Evolutionary conservation across 176 grass and related monocot genomes (phyloP).

Genomic region (Lolium perenne): DNA sequence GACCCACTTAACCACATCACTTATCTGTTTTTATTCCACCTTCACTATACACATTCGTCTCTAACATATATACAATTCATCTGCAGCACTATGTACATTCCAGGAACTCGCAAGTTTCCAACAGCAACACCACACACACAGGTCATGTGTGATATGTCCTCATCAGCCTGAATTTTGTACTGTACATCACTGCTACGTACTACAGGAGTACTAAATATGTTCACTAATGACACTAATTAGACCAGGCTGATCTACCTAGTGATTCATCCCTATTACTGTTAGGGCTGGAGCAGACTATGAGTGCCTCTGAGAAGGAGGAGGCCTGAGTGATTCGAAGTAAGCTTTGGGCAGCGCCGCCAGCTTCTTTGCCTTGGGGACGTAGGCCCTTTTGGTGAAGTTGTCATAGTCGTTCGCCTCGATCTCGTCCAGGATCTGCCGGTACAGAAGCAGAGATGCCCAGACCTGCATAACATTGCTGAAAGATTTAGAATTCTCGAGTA

Average conservation of each 20-base stretch:
- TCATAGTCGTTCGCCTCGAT: conserved; percentile 93
- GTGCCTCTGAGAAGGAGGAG: conserved; percentile 42
- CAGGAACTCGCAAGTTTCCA: background rate
- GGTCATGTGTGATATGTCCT: too few relatives aligned
- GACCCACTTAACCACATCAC: too few relatives aligned
- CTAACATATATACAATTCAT: background rate
- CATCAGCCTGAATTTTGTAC: background rate
- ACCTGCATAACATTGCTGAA: conserved; percentile 47
- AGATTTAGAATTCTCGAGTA: too few relatives aligned
- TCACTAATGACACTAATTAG: background rate
- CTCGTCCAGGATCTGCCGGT: conserved; percentile 92
- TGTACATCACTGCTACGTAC: background rate
- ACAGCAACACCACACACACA: background rate
- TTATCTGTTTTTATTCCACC: too few relatives aligned
- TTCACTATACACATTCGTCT: too few relatives aligned
- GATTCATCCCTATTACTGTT: background rate
- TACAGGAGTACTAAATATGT: background rate
- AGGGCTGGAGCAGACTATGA: background rate
- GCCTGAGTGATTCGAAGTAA: conserved; percentile 66
- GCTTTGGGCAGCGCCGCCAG: conserved; percentile 75
- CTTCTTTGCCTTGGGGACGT: conserved; percentile 94
- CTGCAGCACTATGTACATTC: conserved; percentile 26
- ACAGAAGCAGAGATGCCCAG: conserved; percentile 92
- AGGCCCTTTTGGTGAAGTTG: conserved; percentile 85
- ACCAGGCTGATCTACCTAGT: background rate